These are phyloP conservation scores for Aspergillus sclerotioniger DNA, from an alignment of 495 filamentous ascomycete genomes.

Conservation along the genomic window DNA sequence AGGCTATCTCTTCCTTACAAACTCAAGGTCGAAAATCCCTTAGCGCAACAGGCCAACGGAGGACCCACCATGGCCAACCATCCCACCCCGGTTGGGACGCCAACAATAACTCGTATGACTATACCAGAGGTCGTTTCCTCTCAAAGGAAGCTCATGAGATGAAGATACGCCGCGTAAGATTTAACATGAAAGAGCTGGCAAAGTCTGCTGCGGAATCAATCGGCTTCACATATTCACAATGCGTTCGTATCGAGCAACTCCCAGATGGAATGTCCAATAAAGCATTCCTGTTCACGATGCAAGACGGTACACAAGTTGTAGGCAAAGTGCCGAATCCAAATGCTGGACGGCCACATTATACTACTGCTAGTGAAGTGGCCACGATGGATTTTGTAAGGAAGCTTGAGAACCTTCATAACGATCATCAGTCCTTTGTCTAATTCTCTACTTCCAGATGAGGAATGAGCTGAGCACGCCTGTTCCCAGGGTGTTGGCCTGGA, in stretches of 20 bases:
- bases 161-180: no score
- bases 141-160: no score
- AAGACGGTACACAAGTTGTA: constrained; percentile 31
- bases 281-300: constrained; percentile 29
- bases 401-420: constrained; percentile 8
- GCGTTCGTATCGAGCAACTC: constrained; percentile 22
- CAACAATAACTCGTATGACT: no score
- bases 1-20: no score
- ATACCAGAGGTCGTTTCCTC: no score
- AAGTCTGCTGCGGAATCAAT: no score
- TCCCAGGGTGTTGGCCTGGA: constrained; percentile 27
- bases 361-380: constrained; percentile 42
- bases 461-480: constrained; percentile 21
- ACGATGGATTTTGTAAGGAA: constrained; percentile 42
- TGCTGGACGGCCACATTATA: constrained; percentile 29
- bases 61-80: no score
- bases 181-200: no score
- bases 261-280: constrained; percentile 35
- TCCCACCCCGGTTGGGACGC: no score
- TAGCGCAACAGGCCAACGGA: no score
- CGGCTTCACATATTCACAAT: not conserved
- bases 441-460: not conserved
- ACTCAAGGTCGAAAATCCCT: no score
- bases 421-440: constrained; percentile 1
- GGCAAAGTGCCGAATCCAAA: constrained; percentile 35